These are phyloP conservation scores for Hyphopichia fennica DNA, from an alignment of 1,139 yeast genomes.

Conservation along the genomic window DNA sequence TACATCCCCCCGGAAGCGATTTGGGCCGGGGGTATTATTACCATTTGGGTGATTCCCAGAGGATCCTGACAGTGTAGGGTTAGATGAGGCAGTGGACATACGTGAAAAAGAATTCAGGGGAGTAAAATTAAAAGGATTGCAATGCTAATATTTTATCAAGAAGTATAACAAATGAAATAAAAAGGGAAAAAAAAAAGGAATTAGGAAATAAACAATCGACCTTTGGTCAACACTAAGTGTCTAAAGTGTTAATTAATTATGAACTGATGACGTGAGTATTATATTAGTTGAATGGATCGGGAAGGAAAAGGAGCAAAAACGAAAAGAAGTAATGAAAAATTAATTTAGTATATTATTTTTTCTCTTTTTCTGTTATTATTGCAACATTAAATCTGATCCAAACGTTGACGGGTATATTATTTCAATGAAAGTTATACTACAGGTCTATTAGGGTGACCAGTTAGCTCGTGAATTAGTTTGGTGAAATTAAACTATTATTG, in stretches of 20 bases:
- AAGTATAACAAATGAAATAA: neutral
- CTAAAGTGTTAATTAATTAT: neutral
- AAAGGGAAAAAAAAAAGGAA: neutral
- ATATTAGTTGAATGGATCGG: neutral
- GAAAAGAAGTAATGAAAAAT: neutral
- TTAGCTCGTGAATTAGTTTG: too few relatives aligned
- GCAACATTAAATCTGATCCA: neutral
- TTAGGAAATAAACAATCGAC: neutral
- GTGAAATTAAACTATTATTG: too few relatives aligned
- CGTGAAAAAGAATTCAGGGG: neutral
- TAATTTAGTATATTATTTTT: neutral
- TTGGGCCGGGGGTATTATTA: constrained; percentile 27
- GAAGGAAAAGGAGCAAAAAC: neutral
- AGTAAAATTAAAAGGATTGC: neutral
- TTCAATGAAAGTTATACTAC: neutral
- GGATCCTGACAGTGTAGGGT: constrained; percentile 4
- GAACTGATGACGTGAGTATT: neutral
- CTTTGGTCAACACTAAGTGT: neutral
- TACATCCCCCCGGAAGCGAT: constrained; percentile 45
- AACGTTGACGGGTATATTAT: neutral
- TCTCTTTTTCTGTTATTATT: neutral
- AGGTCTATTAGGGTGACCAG: too few relatives aligned
- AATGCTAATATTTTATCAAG: too few relatives aligned
- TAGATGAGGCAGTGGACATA: constrained; percentile 7
- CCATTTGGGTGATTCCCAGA: constrained; percentile 14